Base-by-base conservation (phyloP, 2,329 filamentous ascomycete genomes). In the Aspergillus piperis region DNA sequence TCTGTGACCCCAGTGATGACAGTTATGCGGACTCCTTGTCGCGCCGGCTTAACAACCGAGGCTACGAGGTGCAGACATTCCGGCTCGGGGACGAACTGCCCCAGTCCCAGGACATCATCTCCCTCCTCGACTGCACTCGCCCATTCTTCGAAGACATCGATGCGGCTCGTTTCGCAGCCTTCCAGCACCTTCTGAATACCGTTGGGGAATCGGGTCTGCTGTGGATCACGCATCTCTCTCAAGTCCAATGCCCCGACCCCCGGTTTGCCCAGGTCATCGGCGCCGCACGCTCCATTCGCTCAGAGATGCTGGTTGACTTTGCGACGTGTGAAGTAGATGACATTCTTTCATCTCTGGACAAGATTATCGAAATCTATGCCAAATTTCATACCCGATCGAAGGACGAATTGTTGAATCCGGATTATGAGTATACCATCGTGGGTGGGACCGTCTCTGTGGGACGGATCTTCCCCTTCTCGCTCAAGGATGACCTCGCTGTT, bases 241-340 rank as follows among this genome's bases (percentile, higher is more conserved):
- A 74, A 38, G 52, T 70, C 0, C 17, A 51, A 6, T 72, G 68
- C 57, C 27, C n/a, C 2, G 70, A 77, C 17, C 73, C 75, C 2
- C 44, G 67, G 3, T 74, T 64, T 54, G 66, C 59, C 0, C 69
- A 70, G 30, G 63, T 70, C 5, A 39, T 71, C 5, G 75, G 75
- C 7, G 27, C 71, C 1, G 65, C 71, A 2, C 64, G 75, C 3
- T 68, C 68, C 0, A 62, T 74, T 7, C 70, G 74, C 0, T 56
- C 62, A 0, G 75, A 78, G 58, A 39, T 70, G 38, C 17, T 44
- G 0, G 42, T 71, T 0, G 65, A 69, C 25, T 66, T 76, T 49
- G 72, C 68, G 2, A 73, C 70, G 0, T 64, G 60, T 15, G 66
- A 69, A 25, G 52, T 68, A 5, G 66, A 67, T 17, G 3, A 64